These are phyloP conservation scores for Madurella mycetomatis DNA, from an alignment of 2,329 filamentous ascomycete genomes.

Conservation along the genomic window DNA sequence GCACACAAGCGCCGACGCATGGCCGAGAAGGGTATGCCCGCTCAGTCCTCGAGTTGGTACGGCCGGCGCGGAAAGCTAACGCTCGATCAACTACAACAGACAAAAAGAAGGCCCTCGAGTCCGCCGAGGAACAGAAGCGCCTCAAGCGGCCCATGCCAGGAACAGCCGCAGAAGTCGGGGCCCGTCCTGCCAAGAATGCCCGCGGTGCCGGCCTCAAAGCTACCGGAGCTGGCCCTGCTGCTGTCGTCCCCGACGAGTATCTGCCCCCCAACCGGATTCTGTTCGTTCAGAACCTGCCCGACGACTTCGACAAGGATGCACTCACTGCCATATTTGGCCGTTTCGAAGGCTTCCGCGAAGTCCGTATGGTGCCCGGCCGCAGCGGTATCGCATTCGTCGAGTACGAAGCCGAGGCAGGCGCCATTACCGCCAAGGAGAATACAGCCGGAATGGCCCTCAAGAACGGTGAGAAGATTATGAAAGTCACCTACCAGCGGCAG, in stretches of 20 bases:
- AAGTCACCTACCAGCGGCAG: constrained; percentile 94
- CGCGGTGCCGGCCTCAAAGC: constrained; percentile 72
- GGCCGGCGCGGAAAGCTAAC: constrained; percentile 3
- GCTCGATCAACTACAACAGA: constrained; percentile 36
- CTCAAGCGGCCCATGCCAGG: constrained; percentile 55
- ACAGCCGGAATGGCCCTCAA: constrained; percentile 80
- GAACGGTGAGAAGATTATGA: constrained; percentile 71
- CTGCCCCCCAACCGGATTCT: constrained; percentile 95
- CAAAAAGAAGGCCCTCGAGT: constrained; percentile 77
- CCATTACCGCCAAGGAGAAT: constrained; percentile 90
- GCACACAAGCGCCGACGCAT: constrained; percentile 76
- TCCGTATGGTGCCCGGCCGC: constrained; percentile 79
- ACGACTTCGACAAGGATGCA: constrained; percentile 75
- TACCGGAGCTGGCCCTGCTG: constrained; percentile 60
- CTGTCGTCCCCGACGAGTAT: constrained; percentile 93
- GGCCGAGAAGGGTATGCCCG: constrained; percentile 76
- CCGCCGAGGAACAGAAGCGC: constrained; percentile 71
- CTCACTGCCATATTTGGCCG: constrained; percentile 77
- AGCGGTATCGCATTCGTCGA: constrained; percentile 93
- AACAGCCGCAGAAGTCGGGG: constrained; percentile 39
- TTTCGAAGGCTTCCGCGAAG: constrained; percentile 92
- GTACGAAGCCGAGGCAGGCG: constrained; percentile 84
- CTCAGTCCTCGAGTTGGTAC: background rate
- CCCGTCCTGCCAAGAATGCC: constrained; percentile 62
- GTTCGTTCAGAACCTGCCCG: constrained; percentile 87